Evolutionary conservation across 495 filamentous ascomycete genomes (phyloP).

Genomic region (Pyrenula aspistea): DNA sequence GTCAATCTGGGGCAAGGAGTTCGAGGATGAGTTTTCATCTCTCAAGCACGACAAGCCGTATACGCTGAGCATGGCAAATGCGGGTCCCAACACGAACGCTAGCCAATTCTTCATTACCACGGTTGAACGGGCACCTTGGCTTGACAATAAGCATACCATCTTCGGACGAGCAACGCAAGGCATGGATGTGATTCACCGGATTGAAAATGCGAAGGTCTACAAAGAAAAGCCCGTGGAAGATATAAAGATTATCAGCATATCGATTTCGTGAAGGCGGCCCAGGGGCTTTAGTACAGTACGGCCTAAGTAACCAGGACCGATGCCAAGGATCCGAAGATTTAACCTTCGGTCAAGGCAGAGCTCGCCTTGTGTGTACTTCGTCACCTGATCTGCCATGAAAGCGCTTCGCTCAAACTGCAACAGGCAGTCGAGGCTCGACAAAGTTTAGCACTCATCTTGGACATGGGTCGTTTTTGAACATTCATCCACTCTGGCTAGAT

Average conservation of each 20-base stretch:
- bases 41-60: conserved; percentile 93
- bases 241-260: conserved; percentile 90
- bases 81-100: conserved; percentile 66
- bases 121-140: conserved; percentile 80
- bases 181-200: conserved; percentile 90
- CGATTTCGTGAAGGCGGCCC: background rate
- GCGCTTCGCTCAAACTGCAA: too few relatives aligned
- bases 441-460: too few relatives aligned
- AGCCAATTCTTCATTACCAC: conserved; percentile 98
- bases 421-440: too few relatives aligned
- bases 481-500: too few relatives aligned
- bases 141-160: conserved; percentile 92
- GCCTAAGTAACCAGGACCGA: too few relatives aligned
- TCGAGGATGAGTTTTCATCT: conserved; percentile 87
- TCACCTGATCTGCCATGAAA: too few relatives aligned
- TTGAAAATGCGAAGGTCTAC: conserved; percentile 82
- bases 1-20: conserved; percentile 92
- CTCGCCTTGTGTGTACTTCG: too few relatives aligned
- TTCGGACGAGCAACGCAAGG: conserved; percentile 86
- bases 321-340: too few relatives aligned
- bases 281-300: too few relatives aligned
- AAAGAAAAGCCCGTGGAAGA: conserved; percentile 97
- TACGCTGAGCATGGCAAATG: conserved; percentile 94
- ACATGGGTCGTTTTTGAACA: too few relatives aligned
- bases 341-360: too few relatives aligned